A percentile compares a stretch with the other conserved stretches of the same genome.
Evolutionary conservation across 495 filamentous ascomycete genomes (phyloP).

Genomic region (Daldinia vernicosa): DNA sequence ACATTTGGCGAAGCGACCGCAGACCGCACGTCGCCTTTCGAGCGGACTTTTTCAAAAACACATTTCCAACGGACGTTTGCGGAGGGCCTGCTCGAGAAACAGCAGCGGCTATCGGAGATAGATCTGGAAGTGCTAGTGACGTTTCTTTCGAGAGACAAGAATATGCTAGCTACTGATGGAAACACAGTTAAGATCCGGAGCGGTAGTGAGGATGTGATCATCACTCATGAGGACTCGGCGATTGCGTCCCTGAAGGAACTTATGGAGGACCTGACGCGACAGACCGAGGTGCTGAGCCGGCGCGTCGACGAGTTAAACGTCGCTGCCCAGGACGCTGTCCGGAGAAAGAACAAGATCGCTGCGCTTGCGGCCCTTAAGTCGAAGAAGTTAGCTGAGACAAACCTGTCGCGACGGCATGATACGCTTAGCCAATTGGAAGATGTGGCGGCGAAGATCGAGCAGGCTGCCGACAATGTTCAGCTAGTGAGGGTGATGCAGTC

Average conservation of each 20-base stretch:
- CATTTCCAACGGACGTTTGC: constrained; percentile 70
- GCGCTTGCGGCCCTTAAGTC: constrained; percentile 81
- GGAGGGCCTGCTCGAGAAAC: constrained; percentile 57
- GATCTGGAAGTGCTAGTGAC: constrained; percentile 77
- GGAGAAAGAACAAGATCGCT: constrained; percentile 71
- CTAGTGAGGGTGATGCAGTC: constrained; percentile 83
- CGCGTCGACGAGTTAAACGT: constrained; percentile 66
- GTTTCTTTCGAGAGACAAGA: constrained; percentile 76
- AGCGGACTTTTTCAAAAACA: constrained; percentile 72
- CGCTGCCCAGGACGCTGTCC: constrained; percentile 73
- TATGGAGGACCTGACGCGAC: constrained; percentile 67
- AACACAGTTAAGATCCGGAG: constrained; percentile 78
- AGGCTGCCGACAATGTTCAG: constrained; percentile 83
- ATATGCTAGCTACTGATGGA: constrained; percentile 69
- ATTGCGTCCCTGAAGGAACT: constrained; percentile 80
- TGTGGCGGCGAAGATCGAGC: constrained; percentile 80
- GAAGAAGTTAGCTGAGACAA: constrained; percentile 80
- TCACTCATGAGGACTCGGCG: constrained; percentile 79
- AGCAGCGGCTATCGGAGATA: constrained; percentile 63
- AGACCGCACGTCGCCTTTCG: constrained; percentile 61
- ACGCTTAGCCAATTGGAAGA: constrained; percentile 84
- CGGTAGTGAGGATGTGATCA: constrained; percentile 53
- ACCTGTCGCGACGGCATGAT: constrained; percentile 71
- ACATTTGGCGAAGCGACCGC: constrained; percentile 57
- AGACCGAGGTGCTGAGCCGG: constrained; percentile 59